These are phyloP conservation scores for Aspergillus incahuasiensis DNA, from an alignment of 495 filamentous ascomycete species.

Conservation along the genomic window DNA sequence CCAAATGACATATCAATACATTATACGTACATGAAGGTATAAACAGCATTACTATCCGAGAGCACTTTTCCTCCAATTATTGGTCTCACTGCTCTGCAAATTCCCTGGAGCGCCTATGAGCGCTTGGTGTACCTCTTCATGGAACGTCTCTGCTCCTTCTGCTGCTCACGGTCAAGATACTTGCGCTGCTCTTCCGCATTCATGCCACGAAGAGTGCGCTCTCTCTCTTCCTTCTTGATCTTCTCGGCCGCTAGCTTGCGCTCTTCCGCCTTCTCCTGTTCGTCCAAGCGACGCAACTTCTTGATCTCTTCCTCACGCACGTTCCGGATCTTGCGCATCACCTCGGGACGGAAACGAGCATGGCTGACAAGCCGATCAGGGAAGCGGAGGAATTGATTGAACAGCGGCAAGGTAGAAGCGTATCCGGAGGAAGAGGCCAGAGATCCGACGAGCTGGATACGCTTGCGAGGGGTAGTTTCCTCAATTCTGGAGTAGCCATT, in stretches of 20 bases:
- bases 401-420: slow-evolving; percentile 64
- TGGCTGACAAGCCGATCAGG: slow-evolving; percentile 70
- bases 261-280: slow-evolving; percentile 95
- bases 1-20: slow-evolving; percentile 25
- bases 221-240: slow-evolving; percentile 89
- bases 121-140: slow-evolving; percentile 64
- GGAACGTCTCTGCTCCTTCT: slow-evolving; percentile 70
- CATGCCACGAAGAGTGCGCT: slow-evolving; percentile 72
- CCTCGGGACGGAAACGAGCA: slow-evolving; percentile 86
- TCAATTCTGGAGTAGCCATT: slow-evolving; percentile 56
- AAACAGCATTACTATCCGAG: slow-evolving; percentile 12
- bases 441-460: slow-evolving; percentile 68
- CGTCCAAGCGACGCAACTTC: slow-evolving; percentile 73
- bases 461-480: slow-evolving; percentile 80
- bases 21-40: slow-evolving; percentile 25
- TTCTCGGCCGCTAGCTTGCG: slow-evolving; percentile 70
- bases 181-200: slow-evolving; percentile 93
- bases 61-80: slow-evolving; percentile 15
- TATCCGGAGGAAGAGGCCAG: slow-evolving; percentile 64
- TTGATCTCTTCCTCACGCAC: slow-evolving; percentile 78
- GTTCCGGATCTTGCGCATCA: slow-evolving; percentile 72
- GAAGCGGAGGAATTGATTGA: slow-evolving; percentile 78
- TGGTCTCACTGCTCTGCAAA: neutral
- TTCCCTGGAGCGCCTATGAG: slow-evolving; percentile 20
- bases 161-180: slow-evolving; percentile 85